Evolutionary conservation across 441 rosid species (phyloP).

Genomic region (Gossypium davidsonii): DNA sequence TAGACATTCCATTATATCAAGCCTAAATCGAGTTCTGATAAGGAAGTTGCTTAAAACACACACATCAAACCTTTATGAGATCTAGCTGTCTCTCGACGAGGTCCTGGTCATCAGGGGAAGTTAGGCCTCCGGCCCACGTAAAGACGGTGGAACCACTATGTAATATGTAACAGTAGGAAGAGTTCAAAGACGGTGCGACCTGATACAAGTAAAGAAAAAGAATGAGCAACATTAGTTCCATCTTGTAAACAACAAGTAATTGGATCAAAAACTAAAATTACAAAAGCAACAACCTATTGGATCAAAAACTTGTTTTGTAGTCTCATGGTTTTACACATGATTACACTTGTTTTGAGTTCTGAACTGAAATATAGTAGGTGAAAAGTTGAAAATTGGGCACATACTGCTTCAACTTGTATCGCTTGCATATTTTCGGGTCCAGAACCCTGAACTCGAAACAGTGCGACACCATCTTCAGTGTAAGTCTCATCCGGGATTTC

Average conservation of each 20-base stretch:
- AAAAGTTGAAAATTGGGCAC: neutral
- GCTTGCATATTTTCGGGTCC: conserved; percentile 99
- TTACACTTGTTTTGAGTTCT: neutral
- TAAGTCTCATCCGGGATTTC: conserved; percentile 75
- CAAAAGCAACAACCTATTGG: no score
- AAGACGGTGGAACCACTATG: conserved; percentile 67
- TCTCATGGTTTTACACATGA: neutral
- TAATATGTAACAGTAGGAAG: conserved; percentile 86
- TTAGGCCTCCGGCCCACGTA: conserved; percentile 88
- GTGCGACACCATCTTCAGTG: conserved; percentile 60
- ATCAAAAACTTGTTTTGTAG: no score
- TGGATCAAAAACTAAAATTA: no score
- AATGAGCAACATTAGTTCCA: conserved; percentile 1
- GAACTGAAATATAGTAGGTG: neutral
- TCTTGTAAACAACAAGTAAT: neutral
- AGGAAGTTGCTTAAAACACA: conserved; percentile 7
- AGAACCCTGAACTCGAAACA: conserved; percentile 86
- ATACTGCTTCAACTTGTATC: conserved; percentile 89
- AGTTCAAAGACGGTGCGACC: conserved; percentile 80
- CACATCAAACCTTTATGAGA: conserved; percentile 66
- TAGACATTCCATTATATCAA: neutral
- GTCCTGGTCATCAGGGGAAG: conserved; percentile 71
- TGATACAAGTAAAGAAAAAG: conserved; percentile 27
- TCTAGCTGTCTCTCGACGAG: conserved; percentile 87
- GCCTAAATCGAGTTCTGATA: neutral